A percentile compares a stretch with the other conserved stretches of the same genome.
Evolutionary conservation across 192 early-diverging fungal species (phyloP).

Genomic region (Irineochytrium annulatum): DNA sequence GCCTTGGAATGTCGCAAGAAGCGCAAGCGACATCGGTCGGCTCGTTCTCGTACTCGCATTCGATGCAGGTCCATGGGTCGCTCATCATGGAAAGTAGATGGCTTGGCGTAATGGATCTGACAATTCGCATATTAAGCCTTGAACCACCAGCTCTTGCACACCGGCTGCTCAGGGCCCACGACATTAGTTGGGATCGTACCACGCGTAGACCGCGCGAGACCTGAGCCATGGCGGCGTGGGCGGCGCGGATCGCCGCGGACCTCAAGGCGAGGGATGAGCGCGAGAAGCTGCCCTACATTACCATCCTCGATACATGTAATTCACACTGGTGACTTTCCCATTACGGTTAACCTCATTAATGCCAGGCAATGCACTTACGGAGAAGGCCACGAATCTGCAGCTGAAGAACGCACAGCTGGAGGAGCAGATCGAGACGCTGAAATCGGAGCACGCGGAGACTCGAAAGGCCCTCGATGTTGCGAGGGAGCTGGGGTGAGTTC

Average conservation of each 20-base stretch:
- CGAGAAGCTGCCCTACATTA: background rate
- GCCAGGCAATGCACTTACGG: background rate
- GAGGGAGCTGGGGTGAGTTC: slow-evolving; percentile 1
- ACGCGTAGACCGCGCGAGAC: too few species aligned
- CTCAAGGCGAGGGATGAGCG: background rate
- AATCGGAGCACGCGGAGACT: background rate
- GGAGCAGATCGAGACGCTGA: background rate
- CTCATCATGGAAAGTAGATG: too few species aligned
- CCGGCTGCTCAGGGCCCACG: too few species aligned
- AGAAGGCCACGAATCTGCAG: background rate
- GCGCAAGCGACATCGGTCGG: slow-evolving; percentile 14
- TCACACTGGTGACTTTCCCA: background rate
- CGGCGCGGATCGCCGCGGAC: too few species aligned
- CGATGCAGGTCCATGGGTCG: slow-evolving; percentile 17
- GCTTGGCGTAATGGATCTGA: too few species aligned
- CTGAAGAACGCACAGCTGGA: background rate
- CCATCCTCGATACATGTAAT: background rate
- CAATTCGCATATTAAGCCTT: too few species aligned
- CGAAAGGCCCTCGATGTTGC: background rate
- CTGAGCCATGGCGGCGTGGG: too few species aligned
- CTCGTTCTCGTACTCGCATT: slow-evolving; percentile 16
- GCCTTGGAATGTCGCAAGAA: slow-evolving; percentile 16
- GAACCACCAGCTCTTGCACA: too few species aligned
- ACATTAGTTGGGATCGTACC: too few species aligned
- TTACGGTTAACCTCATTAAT: background rate